phyloP scores from a whole-genome alignment of 805 yeast species.

The Yamadazyma phyllophila region DNA sequence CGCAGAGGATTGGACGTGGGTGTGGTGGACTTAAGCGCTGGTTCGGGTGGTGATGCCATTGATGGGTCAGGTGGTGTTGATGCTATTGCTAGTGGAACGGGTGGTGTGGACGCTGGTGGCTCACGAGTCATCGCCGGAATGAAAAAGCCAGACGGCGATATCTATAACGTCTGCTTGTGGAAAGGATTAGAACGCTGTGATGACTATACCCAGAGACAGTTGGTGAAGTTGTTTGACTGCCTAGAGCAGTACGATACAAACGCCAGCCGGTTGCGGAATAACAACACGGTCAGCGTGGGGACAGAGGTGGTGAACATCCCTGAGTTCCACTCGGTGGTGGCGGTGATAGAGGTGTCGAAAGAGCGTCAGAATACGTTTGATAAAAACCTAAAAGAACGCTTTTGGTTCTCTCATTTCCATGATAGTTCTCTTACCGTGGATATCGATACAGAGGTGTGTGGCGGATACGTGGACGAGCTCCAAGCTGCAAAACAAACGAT shows the following conservation, averaged over 20 bases:
- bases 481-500: neutral
- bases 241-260: slow-evolving; percentile 23
- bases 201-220: slow-evolving; percentile 15
- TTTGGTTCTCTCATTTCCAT: slow-evolving; percentile 25
- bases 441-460: too few relatives aligned
- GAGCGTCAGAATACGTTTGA: neutral
- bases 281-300: neutral
- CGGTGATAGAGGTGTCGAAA: slow-evolving; percentile 14
- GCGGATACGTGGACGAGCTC: neutral
- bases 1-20: neutral
- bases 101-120: too few relatives aligned
- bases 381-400: slow-evolving; percentile 23
- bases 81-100: neutral
- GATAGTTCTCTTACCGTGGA: neutral
- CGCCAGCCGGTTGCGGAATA: slow-evolving; percentile 2
- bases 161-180: neutral
- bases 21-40: neutral
- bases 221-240: slow-evolving; percentile 19
- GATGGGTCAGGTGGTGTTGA: neutral
- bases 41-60: neutral
- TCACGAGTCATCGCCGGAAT: too few relatives aligned
- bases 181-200: slow-evolving; percentile 5
- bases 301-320: slow-evolving; percentile 13
- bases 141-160: neutral
- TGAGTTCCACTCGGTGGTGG: slow-evolving; percentile 16